Evolutionary conservation across 257 asterid species (phyloP).

Genomic region (Lycium barbarum): DNA sequence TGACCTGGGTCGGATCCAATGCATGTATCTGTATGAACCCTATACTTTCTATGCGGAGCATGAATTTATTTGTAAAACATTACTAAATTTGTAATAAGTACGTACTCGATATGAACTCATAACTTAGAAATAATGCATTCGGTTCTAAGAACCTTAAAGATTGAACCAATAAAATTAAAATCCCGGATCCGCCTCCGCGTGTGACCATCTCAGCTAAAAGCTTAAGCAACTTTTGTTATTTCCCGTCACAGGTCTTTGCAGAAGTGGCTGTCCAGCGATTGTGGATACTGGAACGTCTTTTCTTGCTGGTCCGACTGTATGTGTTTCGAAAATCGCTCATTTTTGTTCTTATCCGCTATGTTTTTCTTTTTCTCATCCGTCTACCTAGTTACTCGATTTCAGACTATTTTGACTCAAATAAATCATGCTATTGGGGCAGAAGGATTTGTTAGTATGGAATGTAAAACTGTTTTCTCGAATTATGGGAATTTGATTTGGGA

Average conservation of each 20-base stretch:
- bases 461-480: conserved; percentile 41
- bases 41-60: too few relatives aligned
- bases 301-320: conserved; percentile 56
- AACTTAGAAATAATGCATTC: too few relatives aligned
- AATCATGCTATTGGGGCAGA: conserved; percentile 55
- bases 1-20: not conserved
- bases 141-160: too few relatives aligned
- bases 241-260: conserved; percentile 39
- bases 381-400: conserved; percentile 24
- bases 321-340: not conserved
- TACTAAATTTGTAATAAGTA: too few relatives aligned
- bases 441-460: conserved; percentile 50
- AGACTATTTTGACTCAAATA: conserved; percentile 46
- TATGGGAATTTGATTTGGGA: conserved; percentile 51
- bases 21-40: too few relatives aligned
- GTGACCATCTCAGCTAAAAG: not conserved
- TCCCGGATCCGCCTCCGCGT: too few relatives aligned
- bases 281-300: conserved; percentile 54
- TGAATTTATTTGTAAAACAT: too few relatives aligned
- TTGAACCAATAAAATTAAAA: too few relatives aligned
- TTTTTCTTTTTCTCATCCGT: not conserved
- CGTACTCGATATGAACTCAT: too few relatives aligned
- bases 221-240: not conserved
- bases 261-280: conserved; percentile 50
- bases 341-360: not conserved